Evolutionary conservation across 2,329 filamentous ascomycete genomes (phyloP), one percentile per base, ranked within the genome.

Genomic region (Sporothrix phasma): DNA sequence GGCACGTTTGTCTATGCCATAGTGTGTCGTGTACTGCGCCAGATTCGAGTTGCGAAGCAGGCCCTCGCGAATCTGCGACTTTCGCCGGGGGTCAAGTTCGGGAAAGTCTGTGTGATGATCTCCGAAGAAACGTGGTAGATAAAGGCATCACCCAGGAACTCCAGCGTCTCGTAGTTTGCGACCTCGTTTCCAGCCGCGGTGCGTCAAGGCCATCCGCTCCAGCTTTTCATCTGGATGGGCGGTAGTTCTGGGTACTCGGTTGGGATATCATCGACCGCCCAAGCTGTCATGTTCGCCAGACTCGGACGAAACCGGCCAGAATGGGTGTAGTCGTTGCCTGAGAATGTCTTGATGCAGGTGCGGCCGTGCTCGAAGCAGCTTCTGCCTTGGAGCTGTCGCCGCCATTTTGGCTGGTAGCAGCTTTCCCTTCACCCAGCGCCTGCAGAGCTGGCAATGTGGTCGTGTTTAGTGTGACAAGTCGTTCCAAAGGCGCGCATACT

Each of bases 101-200:
- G 80, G 70, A 92, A 94, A 8, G 84, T 89, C 65, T 85, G 78
- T 72, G 84, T 88, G 64, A 96, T 88, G 54, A 93, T 78, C 37
- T 84, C 82, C 0, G 88, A 86, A 3, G 91, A 84, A 43, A 91
- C 95, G 24, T 70, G 65, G 74, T 85, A 90, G 66, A 97, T 88
- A 61, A 95, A 80, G 19, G 85, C 88, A 73, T 97, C 93, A 6
- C 93, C 93, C 7, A 96, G 80, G 77, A 93, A 92, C 74, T 97
- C 93, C 6, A 97, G 83, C 19, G 85, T 84, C 71, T 97, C 92
- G 74, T 97, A 97, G 70, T 79, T 82, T 61, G 78, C 72, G 51
- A 78, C 75, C 34, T 71, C 70, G 59, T 74, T n/a, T 69, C 62
- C 78, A 71, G 1, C 84, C 85, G 1, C 62, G 61, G 69, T 93